These are phyloP conservation scores for Mallotus nudiflorus DNA, from an alignment of 345 rosid genomes.

Conservation along the genomic window DNA sequence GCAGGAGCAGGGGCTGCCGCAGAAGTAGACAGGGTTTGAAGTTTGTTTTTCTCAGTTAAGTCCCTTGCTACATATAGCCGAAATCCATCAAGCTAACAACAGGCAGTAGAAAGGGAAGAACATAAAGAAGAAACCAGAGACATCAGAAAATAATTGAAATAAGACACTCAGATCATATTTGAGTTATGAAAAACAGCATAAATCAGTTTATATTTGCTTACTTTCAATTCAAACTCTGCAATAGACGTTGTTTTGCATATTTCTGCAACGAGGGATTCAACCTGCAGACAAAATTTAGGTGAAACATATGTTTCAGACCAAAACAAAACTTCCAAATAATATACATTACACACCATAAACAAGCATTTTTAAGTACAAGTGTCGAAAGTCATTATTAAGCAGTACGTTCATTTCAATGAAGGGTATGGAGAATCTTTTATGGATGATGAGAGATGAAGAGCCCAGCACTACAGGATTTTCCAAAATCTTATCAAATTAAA, in stretches of 20 bases:
- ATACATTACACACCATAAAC: not conserved
- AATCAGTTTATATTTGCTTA: conserved; percentile 33
- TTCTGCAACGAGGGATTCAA: conserved; percentile 66
- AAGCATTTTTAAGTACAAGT: not conserved
- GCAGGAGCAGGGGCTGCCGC: not conserved
- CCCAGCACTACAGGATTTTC: not conserved
- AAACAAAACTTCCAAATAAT: not conserved
- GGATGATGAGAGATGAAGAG: not conserved
- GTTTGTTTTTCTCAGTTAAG: conserved; percentile 36
- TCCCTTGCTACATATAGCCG: conserved; percentile 62
- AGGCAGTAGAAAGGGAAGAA: not conserved
- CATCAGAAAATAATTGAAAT: not conserved
- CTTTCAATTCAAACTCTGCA: conserved; percentile 82
- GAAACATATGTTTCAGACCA: not conserved
- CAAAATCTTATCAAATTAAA: too few relatives aligned
- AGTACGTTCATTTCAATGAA: not conserved
- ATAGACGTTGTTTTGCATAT: conserved; percentile 63
- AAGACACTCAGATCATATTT: conserved; percentile 11
- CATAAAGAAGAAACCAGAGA: not conserved
- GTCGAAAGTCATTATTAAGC: too few relatives aligned
- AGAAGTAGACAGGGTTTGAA: conserved; percentile 30
- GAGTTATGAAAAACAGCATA: not conserved
- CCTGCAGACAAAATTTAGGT: conserved; percentile 40
- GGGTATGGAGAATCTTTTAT: not conserved
- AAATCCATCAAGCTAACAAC: conserved; percentile 69